Evolutionary conservation across 345 rosid species (phyloP).

Genomic region (Hibiscus trionum): DNA sequence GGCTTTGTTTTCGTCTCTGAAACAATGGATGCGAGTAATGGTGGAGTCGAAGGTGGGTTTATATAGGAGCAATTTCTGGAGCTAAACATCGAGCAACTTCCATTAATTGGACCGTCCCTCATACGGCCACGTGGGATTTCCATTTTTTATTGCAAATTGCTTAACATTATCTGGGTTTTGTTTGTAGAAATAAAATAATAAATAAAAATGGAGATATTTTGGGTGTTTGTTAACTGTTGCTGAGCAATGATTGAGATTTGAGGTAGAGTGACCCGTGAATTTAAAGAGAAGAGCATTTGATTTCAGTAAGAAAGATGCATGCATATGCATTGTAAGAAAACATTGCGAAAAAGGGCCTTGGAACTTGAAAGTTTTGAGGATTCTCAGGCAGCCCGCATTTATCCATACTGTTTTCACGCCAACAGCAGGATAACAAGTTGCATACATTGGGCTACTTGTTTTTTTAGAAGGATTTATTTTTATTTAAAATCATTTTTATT

Average conservation of each 20-base stretch:
- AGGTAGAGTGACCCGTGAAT: background rate
- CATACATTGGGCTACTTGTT: no score
- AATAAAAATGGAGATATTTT: background rate
- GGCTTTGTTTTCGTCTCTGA: background rate
- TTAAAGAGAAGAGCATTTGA: background rate
- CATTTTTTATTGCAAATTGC: background rate
- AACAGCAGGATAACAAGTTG: no score
- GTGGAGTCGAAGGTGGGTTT: background rate
- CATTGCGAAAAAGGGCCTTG: no score
- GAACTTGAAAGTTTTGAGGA: no score
- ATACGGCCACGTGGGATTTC: background rate
- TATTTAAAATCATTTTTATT: no score
- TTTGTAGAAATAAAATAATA: background rate
- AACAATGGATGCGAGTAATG: background rate
- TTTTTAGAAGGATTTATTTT: no score
- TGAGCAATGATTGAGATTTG: background rate
- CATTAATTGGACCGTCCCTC: background rate
- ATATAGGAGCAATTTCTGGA: background rate
- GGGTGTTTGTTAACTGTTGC: background rate
- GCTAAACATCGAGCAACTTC: conserved; percentile 8
- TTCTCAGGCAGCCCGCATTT: no score
- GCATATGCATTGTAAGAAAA: no score
- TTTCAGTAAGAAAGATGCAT: no score
- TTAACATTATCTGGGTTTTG: background rate
- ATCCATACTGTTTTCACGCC: no score